phyloP scores from a whole-genome alignment of 371 early-diverging fungal species.

The Nematocida sp. region DNA sequence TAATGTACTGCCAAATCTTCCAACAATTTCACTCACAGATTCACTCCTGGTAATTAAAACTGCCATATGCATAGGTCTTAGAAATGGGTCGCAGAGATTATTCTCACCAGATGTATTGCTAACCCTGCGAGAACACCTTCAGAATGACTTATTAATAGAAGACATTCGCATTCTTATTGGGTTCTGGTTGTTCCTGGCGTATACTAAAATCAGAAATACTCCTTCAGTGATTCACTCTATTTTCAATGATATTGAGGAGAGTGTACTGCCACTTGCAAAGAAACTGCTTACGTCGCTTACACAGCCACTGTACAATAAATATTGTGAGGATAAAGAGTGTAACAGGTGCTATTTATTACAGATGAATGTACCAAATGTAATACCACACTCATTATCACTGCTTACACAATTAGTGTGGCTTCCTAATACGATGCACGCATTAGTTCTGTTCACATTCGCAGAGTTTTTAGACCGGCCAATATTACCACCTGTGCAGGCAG shows the following conservation, averaged over 20 bases:
- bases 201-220: conserved; percentile 4
- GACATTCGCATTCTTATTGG: background rate
- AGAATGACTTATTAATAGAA: conserved; percentile 5
- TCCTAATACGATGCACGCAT: background rate
- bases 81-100: background rate
- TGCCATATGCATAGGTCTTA: background rate
- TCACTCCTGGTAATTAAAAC: conserved; percentile 29
- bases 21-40: background rate
- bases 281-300: background rate
- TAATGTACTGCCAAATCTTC: background rate
- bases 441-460: background rate
- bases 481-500: too few relatives aligned
- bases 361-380: background rate
- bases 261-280: background rate
- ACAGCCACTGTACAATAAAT: background rate
- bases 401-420: conserved; percentile 32
- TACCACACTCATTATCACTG: conserved; percentile 1
- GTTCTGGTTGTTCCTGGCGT: conserved; percentile 33
- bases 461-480: background rate
- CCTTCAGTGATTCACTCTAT: conserved; percentile 4
- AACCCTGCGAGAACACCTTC: conserved; percentile 19
- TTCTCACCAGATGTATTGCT: conserved; percentile 19
- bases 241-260: conserved; percentile 16
- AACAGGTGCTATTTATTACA: conserved; percentile 31
- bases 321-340: conserved; percentile 17